phyloP scores from a whole-genome alignment of 352 stramenopile genomes.

The Globisporangium iwayamae region DNA sequence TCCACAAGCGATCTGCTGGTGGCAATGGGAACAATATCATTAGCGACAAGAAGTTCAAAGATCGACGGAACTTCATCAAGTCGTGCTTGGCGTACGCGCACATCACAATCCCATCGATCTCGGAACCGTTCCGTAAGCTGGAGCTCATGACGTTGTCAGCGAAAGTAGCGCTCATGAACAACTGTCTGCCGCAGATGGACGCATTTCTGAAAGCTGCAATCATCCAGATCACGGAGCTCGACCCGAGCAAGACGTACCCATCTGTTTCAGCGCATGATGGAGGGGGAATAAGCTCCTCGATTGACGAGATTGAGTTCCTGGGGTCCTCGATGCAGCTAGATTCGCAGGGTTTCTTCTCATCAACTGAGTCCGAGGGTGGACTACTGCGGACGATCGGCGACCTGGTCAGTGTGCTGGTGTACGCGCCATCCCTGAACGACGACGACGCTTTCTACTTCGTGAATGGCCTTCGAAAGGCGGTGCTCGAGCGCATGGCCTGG shows the following conservation, averaged over 20 bases:
- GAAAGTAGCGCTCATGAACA: slow-evolving; percentile 64
- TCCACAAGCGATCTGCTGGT: slow-evolving; percentile 24
- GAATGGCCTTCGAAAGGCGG: slow-evolving; percentile 62
- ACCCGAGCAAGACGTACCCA: slow-evolving; percentile 17
- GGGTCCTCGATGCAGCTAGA: background rate
- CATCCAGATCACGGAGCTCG: slow-evolving; percentile 67
- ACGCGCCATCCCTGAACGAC: slow-evolving; percentile 70
- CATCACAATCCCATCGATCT: slow-evolving; percentile 87
- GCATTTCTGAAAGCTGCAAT: slow-evolving; percentile 80
- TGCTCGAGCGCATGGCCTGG: slow-evolving; percentile 53
- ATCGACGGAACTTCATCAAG: slow-evolving; percentile 75
- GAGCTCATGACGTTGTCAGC: slow-evolving; percentile 62
- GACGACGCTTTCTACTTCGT: slow-evolving; percentile 89
- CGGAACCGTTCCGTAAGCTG: slow-evolving; percentile 41
- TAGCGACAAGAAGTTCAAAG: slow-evolving; percentile 26
- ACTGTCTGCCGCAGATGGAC: slow-evolving; percentile 85
- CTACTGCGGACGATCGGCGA: slow-evolving; percentile 34
- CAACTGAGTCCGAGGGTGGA: slow-evolving; percentile 2
- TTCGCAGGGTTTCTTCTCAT: background rate
- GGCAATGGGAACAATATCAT: background rate
- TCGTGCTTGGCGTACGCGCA: slow-evolving; percentile 88
- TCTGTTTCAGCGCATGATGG: background rate
- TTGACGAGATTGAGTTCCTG: slow-evolving; percentile 7
- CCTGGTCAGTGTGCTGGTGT: slow-evolving; percentile 67
- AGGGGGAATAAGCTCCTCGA: background rate